Conservation (phyloP, 1,139 yeast species). For the Diutina catenulata region DNA sequence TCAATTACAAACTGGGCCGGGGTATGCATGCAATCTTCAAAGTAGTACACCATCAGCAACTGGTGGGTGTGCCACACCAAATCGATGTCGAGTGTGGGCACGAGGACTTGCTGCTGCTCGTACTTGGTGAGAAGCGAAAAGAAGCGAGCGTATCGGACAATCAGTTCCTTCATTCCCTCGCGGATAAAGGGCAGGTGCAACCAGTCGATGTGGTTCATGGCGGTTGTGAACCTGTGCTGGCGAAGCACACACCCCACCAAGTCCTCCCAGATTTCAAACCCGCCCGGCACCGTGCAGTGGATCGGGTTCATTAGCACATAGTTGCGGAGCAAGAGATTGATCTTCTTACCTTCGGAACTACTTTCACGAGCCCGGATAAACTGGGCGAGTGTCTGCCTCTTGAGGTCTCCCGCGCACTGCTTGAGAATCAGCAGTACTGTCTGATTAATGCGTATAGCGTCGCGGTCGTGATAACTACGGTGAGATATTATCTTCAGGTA, state of each 20-base stretch:
- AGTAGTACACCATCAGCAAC: slow-evolving; percentile 16
- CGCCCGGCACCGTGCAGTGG: slow-evolving; percentile 12
- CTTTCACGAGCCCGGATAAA: background rate
- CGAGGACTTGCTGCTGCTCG: slow-evolving; percentile 11
- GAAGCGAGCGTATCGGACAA: slow-evolving; percentile 17
- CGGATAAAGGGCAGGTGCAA: slow-evolving; percentile 14
- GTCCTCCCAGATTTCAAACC: slow-evolving; percentile 15
- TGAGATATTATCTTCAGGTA: slow-evolving; percentile 7
- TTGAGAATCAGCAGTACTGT: background rate
- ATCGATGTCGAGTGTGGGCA: slow-evolving; percentile 30
- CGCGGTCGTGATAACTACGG: background rate
- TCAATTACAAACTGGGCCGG: slow-evolving; percentile 12
- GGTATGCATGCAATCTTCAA: slow-evolving; percentile 12
- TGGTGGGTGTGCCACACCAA: slow-evolving; percentile 32
- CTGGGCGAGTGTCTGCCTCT: background rate
- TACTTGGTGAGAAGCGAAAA: slow-evolving; percentile 12
- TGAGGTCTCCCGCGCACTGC: background rate
- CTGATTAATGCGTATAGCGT: background rate
- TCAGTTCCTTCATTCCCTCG: slow-evolving; percentile 13
- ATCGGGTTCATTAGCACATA: slow-evolving; percentile 14
- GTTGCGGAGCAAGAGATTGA: slow-evolving; percentile 8
- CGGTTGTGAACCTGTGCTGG: slow-evolving; percentile 20
- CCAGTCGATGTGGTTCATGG: slow-evolving; percentile 21
- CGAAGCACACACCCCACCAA: slow-evolving; percentile 21
- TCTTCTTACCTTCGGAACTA: background rate